phyloP scores from a whole-genome alignment of 2,329 filamentous ascomycete genomes.

The Hypoxylon sp. region DNA sequence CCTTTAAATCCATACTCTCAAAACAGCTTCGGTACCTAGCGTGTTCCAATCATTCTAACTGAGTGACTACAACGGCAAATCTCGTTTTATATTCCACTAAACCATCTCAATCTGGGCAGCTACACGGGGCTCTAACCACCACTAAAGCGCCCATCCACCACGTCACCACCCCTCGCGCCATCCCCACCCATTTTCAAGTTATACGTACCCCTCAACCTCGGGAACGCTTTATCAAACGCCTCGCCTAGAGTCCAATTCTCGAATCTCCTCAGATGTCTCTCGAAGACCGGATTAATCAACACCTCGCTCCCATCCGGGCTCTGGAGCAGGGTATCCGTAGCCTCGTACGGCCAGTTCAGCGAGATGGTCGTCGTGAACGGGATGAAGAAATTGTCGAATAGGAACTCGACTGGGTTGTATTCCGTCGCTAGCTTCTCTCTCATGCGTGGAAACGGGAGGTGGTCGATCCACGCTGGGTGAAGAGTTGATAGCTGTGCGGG shows the following conservation, averaged over 20 bases:
- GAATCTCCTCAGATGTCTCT: slow-evolving; percentile 80
- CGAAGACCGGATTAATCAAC: slow-evolving; percentile 88
- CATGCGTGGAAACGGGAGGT: slow-evolving; percentile 84
- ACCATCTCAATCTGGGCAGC: not conserved
- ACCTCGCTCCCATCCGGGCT: slow-evolving; percentile 73
- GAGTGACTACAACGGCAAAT: not conserved
- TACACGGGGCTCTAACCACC: slow-evolving; percentile 21
- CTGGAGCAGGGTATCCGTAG: slow-evolving; percentile 76
- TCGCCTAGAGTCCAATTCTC: slow-evolving; percentile 87
- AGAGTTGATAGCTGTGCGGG: slow-evolving; percentile 75
- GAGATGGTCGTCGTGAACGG: slow-evolving; percentile 83
- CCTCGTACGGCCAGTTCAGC: slow-evolving; percentile 88
- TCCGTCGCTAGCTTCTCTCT: slow-evolving; percentile 65
- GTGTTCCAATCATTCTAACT: not conserved
- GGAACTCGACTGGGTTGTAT: slow-evolving; percentile 63
- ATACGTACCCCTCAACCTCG: slow-evolving; percentile 65
- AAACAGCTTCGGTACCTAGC: not conserved
- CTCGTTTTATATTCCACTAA: not conserved
- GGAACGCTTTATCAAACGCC: slow-evolving; percentile 76
- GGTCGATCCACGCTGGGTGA: slow-evolving; percentile 87
- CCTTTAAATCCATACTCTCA: not conserved
- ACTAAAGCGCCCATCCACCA: slow-evolving; percentile 19
- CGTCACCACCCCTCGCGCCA: not conserved
- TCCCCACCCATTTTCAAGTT: slow-evolving; percentile 53
- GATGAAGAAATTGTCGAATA: slow-evolving; percentile 87